A percentile compares a stretch with the other conserved stretches of the same genome.
phyloP scores from a whole-genome alignment of 371 early-diverging fungal genomes.

The Apophysomyces ossiformis region DNA sequence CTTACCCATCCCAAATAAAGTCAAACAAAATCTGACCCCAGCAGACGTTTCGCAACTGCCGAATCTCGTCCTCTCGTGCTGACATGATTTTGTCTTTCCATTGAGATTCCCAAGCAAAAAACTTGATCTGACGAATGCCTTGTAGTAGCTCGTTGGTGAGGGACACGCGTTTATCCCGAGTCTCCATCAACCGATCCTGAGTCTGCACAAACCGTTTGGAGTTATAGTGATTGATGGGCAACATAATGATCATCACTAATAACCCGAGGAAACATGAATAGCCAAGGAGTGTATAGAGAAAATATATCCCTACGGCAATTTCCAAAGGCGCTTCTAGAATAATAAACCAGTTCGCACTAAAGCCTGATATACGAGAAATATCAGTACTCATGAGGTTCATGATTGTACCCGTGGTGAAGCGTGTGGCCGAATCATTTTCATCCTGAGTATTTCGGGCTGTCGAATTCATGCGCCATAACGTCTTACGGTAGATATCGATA shows the following conservation, averaged over 20 bases:
- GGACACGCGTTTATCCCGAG: constrained; percentile 58
- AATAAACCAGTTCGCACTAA: constrained; percentile 58
- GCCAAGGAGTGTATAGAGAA: constrained; percentile 70
- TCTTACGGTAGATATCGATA: constrained; percentile 65
- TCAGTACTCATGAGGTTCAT: constrained; percentile 92
- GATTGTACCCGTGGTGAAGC: constrained; percentile 69
- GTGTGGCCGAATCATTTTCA: constrained; percentile 36
- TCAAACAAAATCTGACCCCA: constrained; percentile 27
- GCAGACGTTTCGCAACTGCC: constrained; percentile 45
- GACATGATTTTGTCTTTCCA: constrained; percentile 52
- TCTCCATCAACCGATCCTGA: constrained; percentile 57
- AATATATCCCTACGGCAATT: constrained; percentile 61
- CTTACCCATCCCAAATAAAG: constrained; percentile 46
- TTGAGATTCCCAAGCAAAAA: constrained; percentile 65
- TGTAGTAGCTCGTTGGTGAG: constrained; percentile 65
- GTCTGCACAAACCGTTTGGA: constrained; percentile 56
- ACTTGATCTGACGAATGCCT: constrained; percentile 74
- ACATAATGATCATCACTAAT: constrained; percentile 54
- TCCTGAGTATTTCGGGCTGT: constrained; percentile 11
- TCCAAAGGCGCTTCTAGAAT: constrained; percentile 62
- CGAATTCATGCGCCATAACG: constrained; percentile 51
- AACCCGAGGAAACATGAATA: constrained; percentile 70
- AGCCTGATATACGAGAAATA: constrained; percentile 65
- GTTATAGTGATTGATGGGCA: constrained; percentile 60
- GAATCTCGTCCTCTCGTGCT: constrained; percentile 57